Percentiles rank a stretch among this genome's conserved stretches.
Evolutionary conservation across 192 early-diverging fungal genomes (phyloP).

Genomic region (Helicostylum pulchrum): DNA sequence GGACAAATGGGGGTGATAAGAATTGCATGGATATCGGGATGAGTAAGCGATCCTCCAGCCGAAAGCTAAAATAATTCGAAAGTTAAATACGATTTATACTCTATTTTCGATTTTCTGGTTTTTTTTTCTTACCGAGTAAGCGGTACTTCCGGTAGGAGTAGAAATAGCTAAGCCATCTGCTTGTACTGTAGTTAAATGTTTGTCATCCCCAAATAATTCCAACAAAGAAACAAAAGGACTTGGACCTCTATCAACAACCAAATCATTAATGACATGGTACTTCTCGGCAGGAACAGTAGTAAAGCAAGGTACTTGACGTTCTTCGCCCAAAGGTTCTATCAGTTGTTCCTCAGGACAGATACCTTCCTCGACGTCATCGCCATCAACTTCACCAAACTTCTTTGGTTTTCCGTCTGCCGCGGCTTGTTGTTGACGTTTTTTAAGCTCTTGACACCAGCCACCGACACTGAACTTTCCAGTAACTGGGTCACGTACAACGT

Average conservation of each 20-base stretch:
- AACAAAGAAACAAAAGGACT: constrained; percentile 86
- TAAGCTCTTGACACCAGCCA: constrained; percentile 15
- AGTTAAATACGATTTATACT: neutral
- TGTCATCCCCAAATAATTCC: constrained; percentile 79
- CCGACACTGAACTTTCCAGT: constrained; percentile 33
- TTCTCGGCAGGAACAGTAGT: constrained; percentile 65
- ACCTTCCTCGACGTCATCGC: constrained; percentile 19
- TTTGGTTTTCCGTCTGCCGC: constrained; percentile 7
- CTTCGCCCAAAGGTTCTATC: constrained; percentile 5
- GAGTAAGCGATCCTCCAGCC: constrained; percentile 93
- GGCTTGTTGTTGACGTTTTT: neutral
- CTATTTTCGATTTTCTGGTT: neutral
- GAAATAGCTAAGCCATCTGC: constrained; percentile 94
- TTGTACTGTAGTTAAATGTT: constrained; percentile 91
- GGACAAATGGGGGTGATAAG: constrained; percentile 92
- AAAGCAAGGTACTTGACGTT: constrained; percentile 46
- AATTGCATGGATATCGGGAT: constrained; percentile 92
- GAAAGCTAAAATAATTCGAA: constrained; percentile 51
- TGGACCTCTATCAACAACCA: constrained; percentile 93
- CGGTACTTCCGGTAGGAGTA: constrained; percentile 92
- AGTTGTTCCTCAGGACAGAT: neutral
- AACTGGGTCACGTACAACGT: constrained; percentile 25
- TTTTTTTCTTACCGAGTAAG: constrained; percentile 54
- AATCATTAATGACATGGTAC: constrained; percentile 92
- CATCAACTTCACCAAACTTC: constrained; percentile 36